These are phyloP conservation scores for Penicillium corylophilum DNA, from an alignment of 2,329 filamentous ascomycete species.

Conservation along the genomic window DNA sequence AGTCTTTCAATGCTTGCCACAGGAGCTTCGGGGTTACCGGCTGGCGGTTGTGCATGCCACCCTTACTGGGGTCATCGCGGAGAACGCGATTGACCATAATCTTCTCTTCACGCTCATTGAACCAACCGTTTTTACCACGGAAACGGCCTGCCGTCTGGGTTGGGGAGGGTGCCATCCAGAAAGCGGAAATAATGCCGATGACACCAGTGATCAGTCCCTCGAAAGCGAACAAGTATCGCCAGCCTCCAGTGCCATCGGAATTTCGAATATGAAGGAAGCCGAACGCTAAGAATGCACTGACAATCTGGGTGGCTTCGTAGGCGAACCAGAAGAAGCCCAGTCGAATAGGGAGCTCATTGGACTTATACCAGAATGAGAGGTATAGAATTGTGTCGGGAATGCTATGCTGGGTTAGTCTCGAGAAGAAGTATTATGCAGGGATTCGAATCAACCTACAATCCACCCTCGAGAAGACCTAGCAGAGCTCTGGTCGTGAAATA, in stretches of 20 bases:
- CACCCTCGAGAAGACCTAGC: constrained; percentile 53
- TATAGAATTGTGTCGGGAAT: constrained; percentile 53
- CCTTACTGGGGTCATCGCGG: constrained; percentile 57
- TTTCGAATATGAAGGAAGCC: constrained; percentile 43
- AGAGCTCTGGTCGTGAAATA: constrained; percentile 48
- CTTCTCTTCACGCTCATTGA: constrained; percentile 64
- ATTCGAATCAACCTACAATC: constrained; percentile 58
- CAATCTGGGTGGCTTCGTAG: constrained; percentile 50
- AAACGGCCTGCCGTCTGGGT: constrained; percentile 63
- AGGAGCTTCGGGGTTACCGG: constrained; percentile 50
- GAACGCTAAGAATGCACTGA: constrained; percentile 50
- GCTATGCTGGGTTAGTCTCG: constrained; percentile 18
- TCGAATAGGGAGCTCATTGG: constrained; percentile 65
- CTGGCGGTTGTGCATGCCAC: constrained; percentile 62
- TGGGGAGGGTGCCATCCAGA: constrained; percentile 64
- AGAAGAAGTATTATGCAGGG: not conserved
- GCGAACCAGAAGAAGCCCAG: constrained; percentile 71
- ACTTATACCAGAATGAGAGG: constrained; percentile 74
- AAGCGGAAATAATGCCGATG: constrained; percentile 56
- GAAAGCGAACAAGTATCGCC: constrained; percentile 44
- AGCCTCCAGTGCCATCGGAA: constrained; percentile 40
- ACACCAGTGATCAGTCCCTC: constrained; percentile 52
- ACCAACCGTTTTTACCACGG: constrained; percentile 64
- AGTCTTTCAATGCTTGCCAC: constrained; percentile 53
- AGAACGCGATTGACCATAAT: constrained; percentile 67